Conservation (phyloP, 192 early-diverging fungal species). For the Gryganskiella cystojenkinii region DNA sequence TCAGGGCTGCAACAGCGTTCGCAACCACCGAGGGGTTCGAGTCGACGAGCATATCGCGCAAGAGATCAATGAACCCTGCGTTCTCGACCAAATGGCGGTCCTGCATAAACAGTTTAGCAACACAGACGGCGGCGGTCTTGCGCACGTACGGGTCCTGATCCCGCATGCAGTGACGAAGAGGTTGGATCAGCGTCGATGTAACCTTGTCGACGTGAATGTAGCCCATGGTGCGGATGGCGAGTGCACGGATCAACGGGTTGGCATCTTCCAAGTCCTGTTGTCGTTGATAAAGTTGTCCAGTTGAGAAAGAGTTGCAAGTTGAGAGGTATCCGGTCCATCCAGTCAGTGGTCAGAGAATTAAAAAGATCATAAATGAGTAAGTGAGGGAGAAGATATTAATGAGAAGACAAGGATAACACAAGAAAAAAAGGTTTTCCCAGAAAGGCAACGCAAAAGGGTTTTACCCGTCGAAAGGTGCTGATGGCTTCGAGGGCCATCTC, state of each 20-base stretch:
- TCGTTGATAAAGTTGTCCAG: background rate
- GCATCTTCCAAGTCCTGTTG: constrained; percentile 87
- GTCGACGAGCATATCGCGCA: constrained; percentile 87
- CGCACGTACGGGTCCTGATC: constrained; percentile 97
- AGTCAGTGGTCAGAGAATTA: too few species aligned
- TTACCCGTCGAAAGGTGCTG: constrained; percentile 86
- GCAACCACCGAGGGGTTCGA: constrained; percentile 95
- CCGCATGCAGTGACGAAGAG: constrained; percentile 80
- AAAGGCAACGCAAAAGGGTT: background rate
- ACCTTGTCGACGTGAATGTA: constrained; percentile 96
- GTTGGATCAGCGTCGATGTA: constrained; percentile 85
- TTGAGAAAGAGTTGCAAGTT: background rate
- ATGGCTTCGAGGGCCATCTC: constrained; percentile 95
- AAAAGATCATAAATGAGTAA: constrained; percentile 9
- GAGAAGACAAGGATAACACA: too few species aligned
- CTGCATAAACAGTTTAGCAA: constrained; percentile 94
- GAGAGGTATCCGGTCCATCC: too few species aligned
- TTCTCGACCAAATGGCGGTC: constrained; percentile 85
- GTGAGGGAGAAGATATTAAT: too few species aligned
- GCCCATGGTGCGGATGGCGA: constrained; percentile 98
- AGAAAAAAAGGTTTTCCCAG: too few species aligned
- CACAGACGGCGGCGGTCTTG: constrained; percentile 95
- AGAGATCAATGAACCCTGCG: constrained; percentile 90
- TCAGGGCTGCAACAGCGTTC: constrained; percentile 92
- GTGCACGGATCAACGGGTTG: constrained; percentile 94